Conservation (phyloP, 208 protist species). For the Acanthamoeba lenticulata region DNA sequence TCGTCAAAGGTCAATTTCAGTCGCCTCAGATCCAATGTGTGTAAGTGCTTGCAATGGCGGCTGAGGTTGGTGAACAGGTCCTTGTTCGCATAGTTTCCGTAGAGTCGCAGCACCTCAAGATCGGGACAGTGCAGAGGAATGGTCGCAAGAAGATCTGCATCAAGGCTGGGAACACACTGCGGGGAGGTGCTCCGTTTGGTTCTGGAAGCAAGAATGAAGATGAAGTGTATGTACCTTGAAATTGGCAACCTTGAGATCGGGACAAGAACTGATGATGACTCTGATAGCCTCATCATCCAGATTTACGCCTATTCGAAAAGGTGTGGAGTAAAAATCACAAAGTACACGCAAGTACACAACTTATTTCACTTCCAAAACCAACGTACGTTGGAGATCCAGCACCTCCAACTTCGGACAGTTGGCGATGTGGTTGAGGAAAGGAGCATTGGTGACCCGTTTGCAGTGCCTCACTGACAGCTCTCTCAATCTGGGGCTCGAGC, state of each 20-base stretch:
- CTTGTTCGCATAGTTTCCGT: background rate
- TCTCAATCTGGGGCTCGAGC: background rate
- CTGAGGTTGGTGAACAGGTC: slow-evolving; percentile 26
- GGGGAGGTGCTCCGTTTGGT: background rate
- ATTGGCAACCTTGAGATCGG: background rate
- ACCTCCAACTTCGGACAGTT: background rate
- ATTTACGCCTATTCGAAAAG: background rate
- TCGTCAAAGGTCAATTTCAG: background rate
- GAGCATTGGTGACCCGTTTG: background rate
- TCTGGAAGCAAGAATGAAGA: background rate
- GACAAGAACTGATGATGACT: background rate
- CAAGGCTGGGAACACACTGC: background rate
- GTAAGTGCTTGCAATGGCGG: background rate
- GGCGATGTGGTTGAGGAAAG: background rate
- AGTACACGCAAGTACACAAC: background rate
- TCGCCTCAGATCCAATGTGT: background rate
- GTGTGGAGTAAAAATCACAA: no score
- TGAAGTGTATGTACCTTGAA: background rate
- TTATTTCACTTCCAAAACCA: background rate
- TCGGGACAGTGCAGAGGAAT: background rate
- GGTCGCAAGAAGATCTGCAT: background rate
- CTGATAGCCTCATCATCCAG: background rate
- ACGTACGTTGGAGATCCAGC: background rate
- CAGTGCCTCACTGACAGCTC: background rate
- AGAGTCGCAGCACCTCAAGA: slow-evolving; percentile 27